Evolutionary conservation across 2,329 filamentous ascomycete genomes (phyloP), one percentile per base, ranked within the genome.

Genomic region (Colletotrichum sojae): DNA sequence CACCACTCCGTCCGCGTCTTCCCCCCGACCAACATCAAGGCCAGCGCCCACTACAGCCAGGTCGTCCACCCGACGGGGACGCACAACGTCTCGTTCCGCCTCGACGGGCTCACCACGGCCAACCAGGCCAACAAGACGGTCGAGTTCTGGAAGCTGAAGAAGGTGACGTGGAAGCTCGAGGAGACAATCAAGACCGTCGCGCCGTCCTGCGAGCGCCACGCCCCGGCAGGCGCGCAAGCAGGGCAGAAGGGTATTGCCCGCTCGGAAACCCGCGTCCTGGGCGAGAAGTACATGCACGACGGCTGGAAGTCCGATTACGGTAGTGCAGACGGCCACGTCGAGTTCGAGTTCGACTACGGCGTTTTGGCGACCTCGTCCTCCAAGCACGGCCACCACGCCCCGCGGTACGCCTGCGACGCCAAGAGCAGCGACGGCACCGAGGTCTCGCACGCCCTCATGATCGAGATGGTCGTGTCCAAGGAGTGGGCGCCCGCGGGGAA

Each of bases 1-100:
- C 95, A 97, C 81, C 91, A 95, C 81, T 97, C 93, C 16, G 91
- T 97, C 71, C 94, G 95, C 76, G 93, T 98, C 76, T 99, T 99
- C 82, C 96, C 95, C 55, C 95, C 96, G 0, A 99, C 96, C 73
- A 96, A 97, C 82, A 91, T 99, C 76, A 95, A 94, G 73, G 93
- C 94, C 67, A 91, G 91, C 76, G 92, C 96, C 71, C 91, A 94
- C 75, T 91, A 97, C 72, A 92, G 92, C 54, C 90, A 93, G 45
- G 89, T 97, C 72, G 91, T 98, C 71, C 92, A 97, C 82, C 94
- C 95, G 5, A 93, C 95, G 69, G 93, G 94, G 75, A 90, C 89
- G 75, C 95, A 97, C 82, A 92, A 86, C 12, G 87, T 98, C 57
- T 87, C 89, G 53, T 90, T 98, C 82, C 91, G 91, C 60, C 88